Conservation (phyloP, 345 rosid genomes). For the Crucihimalaya himalaica region DNA sequence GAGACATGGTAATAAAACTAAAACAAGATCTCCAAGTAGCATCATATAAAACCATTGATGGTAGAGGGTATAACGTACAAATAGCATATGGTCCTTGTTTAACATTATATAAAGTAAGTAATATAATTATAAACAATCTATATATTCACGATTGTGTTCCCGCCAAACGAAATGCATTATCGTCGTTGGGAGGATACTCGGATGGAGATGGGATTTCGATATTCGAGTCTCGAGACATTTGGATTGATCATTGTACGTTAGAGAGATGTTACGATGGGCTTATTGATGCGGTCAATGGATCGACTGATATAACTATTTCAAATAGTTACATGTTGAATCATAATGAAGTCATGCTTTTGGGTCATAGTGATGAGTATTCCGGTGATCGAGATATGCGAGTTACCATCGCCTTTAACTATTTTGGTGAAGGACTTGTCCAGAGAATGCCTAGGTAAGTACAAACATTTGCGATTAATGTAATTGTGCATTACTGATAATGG, state of each 20-base stretch:
- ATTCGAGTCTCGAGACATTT: slow-evolving; percentile 50
- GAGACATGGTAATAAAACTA: slow-evolving; percentile 61
- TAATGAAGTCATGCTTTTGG: slow-evolving; percentile 71
- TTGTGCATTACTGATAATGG: no score
- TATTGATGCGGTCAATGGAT: slow-evolving; percentile 59
- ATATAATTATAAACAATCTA: slow-evolving; percentile 62
- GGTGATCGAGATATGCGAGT: slow-evolving; percentile 65
- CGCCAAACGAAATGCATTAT: slow-evolving; percentile 31
- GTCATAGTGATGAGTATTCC: slow-evolving; percentile 60
- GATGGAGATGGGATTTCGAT: slow-evolving; percentile 76
- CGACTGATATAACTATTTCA: slow-evolving; percentile 66
- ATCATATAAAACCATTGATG: slow-evolving; percentile 69
- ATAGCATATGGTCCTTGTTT: slow-evolving; percentile 63
- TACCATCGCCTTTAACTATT: slow-evolving; percentile 68
- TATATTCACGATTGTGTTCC: slow-evolving; percentile 61
- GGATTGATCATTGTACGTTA: slow-evolving; percentile 76
- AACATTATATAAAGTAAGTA: slow-evolving; percentile 52
- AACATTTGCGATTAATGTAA: no score
- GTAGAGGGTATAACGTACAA: slow-evolving; percentile 60
- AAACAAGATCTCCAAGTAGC: slow-evolving; percentile 54
- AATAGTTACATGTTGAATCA: slow-evolving; percentile 68
- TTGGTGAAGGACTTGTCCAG: slow-evolving; percentile 68
- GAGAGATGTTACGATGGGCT: slow-evolving; percentile 65
- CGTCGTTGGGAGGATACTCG: slow-evolving; percentile 43
- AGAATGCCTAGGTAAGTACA: slow-evolving; percentile 59